These are phyloP conservation scores for Podospora bellae-mahoneyi DNA, from an alignment of 495 filamentous ascomycete species.

Conservation along the genomic window DNA sequence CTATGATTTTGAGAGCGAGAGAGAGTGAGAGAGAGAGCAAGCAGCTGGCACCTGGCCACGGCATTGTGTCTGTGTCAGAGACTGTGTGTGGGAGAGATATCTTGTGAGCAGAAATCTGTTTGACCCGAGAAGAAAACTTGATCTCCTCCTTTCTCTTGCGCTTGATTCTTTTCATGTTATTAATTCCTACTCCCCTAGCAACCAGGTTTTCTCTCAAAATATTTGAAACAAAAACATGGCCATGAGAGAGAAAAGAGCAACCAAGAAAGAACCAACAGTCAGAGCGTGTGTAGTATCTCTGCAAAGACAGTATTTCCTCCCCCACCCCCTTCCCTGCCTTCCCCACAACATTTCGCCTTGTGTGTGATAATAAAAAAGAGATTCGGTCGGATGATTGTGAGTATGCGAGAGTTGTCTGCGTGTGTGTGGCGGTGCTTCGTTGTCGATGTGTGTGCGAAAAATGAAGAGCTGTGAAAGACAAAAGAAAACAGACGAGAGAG, in stretches of 20 bases:
- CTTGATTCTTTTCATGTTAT: neutral
- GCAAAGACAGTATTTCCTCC: neutral
- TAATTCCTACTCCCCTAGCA: neutral
- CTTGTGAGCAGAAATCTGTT: neutral
- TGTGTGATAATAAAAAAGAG: neutral
- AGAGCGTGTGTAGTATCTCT: neutral
- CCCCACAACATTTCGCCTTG: neutral
- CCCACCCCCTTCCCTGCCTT: too few relatives aligned
- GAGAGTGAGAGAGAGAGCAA: neutral
- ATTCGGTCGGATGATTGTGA: neutral
- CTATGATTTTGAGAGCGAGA: neutral
- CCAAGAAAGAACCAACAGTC: neutral
- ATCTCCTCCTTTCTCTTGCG: neutral
- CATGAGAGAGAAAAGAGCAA: neutral
- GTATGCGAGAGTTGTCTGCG: neutral
- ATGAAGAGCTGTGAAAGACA: conserved; percentile 10
- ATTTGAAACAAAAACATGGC: neutral
- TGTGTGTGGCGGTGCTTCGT: neutral
- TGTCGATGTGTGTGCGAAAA: neutral
- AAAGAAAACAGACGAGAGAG: conserved; percentile 17
- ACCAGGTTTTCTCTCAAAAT: neutral
- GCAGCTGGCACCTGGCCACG: neutral
- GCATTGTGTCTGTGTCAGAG: neutral
- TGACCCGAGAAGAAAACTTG: neutral
- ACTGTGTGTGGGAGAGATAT: neutral